Conservation (phyloP, 2,329 filamentous ascomycete genomes). For the Nemania abortiva region DNA sequence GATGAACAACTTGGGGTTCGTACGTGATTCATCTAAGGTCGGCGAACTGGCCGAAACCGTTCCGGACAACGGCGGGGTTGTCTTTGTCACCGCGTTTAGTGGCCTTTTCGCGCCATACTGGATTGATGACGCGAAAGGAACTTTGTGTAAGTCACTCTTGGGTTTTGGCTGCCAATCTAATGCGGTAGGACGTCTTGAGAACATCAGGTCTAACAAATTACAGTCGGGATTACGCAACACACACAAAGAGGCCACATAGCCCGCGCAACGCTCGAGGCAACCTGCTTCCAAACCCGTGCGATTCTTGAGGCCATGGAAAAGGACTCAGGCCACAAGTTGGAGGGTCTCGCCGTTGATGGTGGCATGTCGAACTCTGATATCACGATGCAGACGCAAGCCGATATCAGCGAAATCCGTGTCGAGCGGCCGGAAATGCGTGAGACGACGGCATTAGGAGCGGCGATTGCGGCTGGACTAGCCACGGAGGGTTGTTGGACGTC, state of each 20-base stretch:
- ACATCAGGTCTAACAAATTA: constrained; percentile 41
- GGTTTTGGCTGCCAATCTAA: background rate
- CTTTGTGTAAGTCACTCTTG: constrained; percentile 70
- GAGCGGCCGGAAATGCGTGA: constrained; percentile 89
- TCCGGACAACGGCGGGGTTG: constrained; percentile 82
- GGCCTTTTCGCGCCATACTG: constrained; percentile 94
- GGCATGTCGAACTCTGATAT: constrained; percentile 90
- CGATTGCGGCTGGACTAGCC: constrained; percentile 89
- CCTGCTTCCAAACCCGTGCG: constrained; percentile 92
- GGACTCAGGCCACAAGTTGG: constrained; percentile 81
- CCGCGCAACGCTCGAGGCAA: constrained; percentile 88
- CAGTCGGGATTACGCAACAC: constrained; percentile 85
- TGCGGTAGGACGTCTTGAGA: background rate
- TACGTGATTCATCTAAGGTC: constrained; percentile 63
- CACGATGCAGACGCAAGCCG: constrained; percentile 92
- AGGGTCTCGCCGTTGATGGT: constrained; percentile 84
- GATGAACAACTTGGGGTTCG: constrained; percentile 72
- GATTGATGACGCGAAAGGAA: constrained; percentile 93
- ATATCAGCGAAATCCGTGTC: constrained; percentile 85
- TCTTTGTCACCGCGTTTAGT: constrained; percentile 91
- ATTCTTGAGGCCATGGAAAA: constrained; percentile 93
- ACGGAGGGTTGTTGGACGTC: constrained; percentile 78
- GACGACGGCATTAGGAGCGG: constrained; percentile 88
- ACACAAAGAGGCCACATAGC: constrained; percentile 89
- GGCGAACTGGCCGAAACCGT: constrained; percentile 65